Evolutionary conservation across 2,329 filamentous ascomycete species (phyloP).

Genomic region (Cladosporium austrohemisphaericum): DNA sequence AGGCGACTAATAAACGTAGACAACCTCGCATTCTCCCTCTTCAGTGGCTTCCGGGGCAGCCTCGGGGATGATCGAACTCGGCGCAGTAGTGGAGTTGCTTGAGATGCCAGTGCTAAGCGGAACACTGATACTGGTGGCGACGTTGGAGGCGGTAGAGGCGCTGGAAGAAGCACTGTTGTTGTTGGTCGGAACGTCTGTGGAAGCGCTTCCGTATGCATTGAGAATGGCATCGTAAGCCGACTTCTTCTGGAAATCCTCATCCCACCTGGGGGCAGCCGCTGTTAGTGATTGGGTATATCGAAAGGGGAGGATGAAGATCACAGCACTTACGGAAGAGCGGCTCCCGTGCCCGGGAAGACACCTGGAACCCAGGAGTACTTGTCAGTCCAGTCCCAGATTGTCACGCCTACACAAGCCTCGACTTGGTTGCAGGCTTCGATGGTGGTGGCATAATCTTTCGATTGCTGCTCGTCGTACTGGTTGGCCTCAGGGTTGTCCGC

Average conservation of each 20-base stretch:
- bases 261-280: conserved; percentile 11
- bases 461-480: conserved; percentile 45
- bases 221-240: conserved; percentile 35
- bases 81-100: not conserved
- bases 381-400: conserved; percentile 41
- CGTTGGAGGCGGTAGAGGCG: not conserved
- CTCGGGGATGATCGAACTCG: not conserved
- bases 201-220: conserved; percentile 16
- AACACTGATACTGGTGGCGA: not conserved
- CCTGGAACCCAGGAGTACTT: conserved; percentile 39
- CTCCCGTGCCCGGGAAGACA: conserved; percentile 36
- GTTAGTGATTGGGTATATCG: conserved; percentile 19
- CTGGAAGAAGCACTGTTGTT: not conserved
- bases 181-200: not conserved
- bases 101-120: not conserved
- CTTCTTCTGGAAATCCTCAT: conserved; percentile 30
- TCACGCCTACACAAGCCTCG: conserved; percentile 37
- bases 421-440: conserved; percentile 37
- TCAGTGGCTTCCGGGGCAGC: not conserved
- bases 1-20: not conserved
- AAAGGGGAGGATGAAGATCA: conserved; percentile 21
- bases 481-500: conserved; percentile 43
- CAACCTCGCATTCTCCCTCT: not conserved
- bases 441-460: conserved; percentile 43
- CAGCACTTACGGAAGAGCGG: conserved; percentile 28